phyloP scores from a whole-genome alignment of 2,329 filamentous ascomycete genomes.

The Conoideocrella luteorostrata region DNA sequence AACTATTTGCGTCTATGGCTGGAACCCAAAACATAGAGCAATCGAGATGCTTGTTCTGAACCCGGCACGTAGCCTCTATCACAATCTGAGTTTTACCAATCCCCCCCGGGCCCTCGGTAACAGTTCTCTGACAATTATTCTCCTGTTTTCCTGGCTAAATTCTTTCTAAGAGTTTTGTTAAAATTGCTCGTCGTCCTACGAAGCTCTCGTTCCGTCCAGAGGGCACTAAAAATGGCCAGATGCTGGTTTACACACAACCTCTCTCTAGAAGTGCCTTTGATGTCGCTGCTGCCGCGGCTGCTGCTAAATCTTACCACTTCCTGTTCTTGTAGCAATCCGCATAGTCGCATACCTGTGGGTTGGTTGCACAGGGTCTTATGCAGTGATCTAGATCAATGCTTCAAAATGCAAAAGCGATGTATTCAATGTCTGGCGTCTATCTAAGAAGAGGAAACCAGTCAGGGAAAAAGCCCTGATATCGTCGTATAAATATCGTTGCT shows the following conservation, averaged over 20 bases:
- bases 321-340: constrained; percentile 33
- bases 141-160: neutral
- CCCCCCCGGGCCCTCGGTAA: neutral
- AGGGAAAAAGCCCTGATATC: too few species aligned
- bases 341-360: constrained; percentile 35
- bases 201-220: constrained; percentile 1
- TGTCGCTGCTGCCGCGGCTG: constrained; percentile 25
- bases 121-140: neutral
- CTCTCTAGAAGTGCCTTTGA: constrained; percentile 10
- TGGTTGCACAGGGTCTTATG: too few species aligned
- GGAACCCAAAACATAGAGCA: constrained; percentile 36
- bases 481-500: too few species aligned
- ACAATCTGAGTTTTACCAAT: neutral
- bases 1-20: constrained; percentile 21
- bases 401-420: too few species aligned
- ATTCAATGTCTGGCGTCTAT: too few species aligned
- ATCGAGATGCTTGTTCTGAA: constrained; percentile 18
- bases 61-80: constrained; percentile 17
- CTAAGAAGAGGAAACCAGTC: too few species aligned
- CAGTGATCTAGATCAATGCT: too few species aligned
- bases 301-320: constrained; percentile 29
- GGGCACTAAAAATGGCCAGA: neutral
- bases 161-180: neutral
- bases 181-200: neutral
- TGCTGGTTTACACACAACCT: neutral